A percentile compares a stretch with the other conserved stretches of the same genome.
phyloP scores from a whole-genome alignment of 2,329 filamentous ascomycete genomes.

The Cryphonectria radicalis region DNA sequence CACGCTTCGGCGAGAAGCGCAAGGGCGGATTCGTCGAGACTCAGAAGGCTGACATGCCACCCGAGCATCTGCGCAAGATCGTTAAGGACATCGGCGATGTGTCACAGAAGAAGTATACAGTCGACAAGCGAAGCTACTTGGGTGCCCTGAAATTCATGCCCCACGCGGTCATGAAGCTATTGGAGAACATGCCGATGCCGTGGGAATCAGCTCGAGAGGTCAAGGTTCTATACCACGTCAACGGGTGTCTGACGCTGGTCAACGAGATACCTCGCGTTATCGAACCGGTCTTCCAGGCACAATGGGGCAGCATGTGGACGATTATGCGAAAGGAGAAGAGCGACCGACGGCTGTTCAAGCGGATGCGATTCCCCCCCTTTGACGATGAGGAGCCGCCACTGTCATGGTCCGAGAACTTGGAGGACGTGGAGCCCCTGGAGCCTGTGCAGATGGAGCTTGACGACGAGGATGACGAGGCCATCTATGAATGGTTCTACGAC shows the following conservation, averaged over 20 bases:
- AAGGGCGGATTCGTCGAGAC: constrained; percentile 97
- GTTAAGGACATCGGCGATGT: constrained; percentile 99
- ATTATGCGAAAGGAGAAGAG: constrained; percentile 98
- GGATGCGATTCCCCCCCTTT: constrained; percentile 98
- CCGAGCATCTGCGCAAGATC: constrained; percentile 97
- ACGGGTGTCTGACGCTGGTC: constrained; percentile 93
- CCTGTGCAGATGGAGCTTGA: constrained; percentile 99
- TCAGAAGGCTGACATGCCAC: constrained; percentile 98
- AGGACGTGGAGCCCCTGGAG: constrained; percentile 95
- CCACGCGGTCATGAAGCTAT: constrained; percentile 91
- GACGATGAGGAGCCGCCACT: constrained; percentile 97
- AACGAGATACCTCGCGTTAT: constrained; percentile 97
- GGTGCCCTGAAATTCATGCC: constrained; percentile 99
- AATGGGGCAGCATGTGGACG: constrained; percentile 99
- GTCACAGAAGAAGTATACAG: constrained; percentile 98
- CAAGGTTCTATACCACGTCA: constrained; percentile 97
- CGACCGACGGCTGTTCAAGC: constrained; percentile 93
- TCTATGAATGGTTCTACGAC: constrained; percentile 98
- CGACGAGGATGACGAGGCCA: constrained; percentile 86
- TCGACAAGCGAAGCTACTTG: constrained; percentile 96
- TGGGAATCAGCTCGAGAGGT: constrained; percentile 97
- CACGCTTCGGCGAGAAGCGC: constrained; percentile 94
- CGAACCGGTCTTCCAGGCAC: constrained; percentile 95
- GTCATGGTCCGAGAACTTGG: constrained; percentile 98
- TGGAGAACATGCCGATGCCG: constrained; percentile 99